Conservation (phyloP, 352 stramenopile genomes). For the Phytophthora megakarya region DNA sequence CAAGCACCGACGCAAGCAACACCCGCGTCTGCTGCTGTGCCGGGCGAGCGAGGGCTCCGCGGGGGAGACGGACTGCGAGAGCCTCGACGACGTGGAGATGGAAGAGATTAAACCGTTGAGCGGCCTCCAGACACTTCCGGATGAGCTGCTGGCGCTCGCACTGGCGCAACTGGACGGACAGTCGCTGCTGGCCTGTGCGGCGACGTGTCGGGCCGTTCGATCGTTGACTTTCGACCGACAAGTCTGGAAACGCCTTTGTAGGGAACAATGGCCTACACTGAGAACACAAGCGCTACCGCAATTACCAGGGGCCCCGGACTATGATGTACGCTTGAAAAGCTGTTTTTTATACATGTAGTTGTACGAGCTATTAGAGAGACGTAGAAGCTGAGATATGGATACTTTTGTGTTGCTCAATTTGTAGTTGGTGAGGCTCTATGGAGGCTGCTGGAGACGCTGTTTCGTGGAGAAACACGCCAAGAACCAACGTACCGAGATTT, state of each 20-base stretch:
- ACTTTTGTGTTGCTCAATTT: conserved; percentile 5
- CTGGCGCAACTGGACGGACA: conserved; percentile 57
- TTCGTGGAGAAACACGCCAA: conserved; percentile 57
- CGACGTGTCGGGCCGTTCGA: conserved; percentile 51
- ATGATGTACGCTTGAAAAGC: conserved; percentile 58
- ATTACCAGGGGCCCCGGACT: conserved; percentile 72
- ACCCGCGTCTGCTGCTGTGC: conserved; percentile 40
- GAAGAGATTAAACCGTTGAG: conserved; percentile 1
- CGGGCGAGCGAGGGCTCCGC: conserved; percentile 30
- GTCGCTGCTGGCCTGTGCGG: conserved; percentile 55
- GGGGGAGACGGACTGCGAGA: conserved; percentile 48
- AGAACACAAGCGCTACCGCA: conserved; percentile 63
- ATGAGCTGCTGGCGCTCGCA: conserved; percentile 56
- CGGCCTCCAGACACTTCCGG: conserved; percentile 49
- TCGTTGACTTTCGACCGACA: conserved; percentile 55
- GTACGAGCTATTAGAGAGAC: not conserved
- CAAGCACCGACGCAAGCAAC: conserved; percentile 24
- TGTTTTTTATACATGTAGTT: conserved; percentile 4
- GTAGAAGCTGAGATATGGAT: conserved; percentile 17
- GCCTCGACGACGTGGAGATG: conserved; percentile 33
- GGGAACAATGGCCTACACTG: conserved; percentile 63
- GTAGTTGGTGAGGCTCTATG: conserved; percentile 77
- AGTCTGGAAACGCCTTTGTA: conserved; percentile 75
- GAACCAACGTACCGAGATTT: conserved; percentile 58
- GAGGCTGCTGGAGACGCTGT: conserved; percentile 73